Evolutionary conservation across 495 filamentous ascomycete genomes (phyloP), one percentile per base, ranked within the genome.

Genomic region (Daldinia vernicosa): DNA sequence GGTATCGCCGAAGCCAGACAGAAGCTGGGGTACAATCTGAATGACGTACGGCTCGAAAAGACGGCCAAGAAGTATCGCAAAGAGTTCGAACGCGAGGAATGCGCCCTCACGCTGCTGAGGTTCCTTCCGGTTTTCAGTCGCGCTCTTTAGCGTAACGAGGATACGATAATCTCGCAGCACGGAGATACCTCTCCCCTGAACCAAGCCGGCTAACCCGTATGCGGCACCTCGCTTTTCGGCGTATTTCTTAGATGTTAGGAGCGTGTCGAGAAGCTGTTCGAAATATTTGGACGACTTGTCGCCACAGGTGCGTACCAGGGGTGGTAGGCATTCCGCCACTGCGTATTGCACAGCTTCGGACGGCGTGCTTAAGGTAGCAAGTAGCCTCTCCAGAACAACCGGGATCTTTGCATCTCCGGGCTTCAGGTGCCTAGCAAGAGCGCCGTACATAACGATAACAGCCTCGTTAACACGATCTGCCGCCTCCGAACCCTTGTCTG

Each of bases 321-420:
- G 94, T 5, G 96, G 95, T 15, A 99, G 83, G 75, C 95, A 99
- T 67, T 93, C 92, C 6, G 95, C 93, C 14, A 98, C 93, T 24
- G 95, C 95, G 74, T 95, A 97, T 77, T 99, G 95, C 3, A 99
- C 95, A 8, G 91, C 91, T 77, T 99, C 95, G 3, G 95, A 98
- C n/a, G 95, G 95, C 8, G 95, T 98, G 74, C 90, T 92, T 28
- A 99, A 84, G 6, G 96, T 96, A 24, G 86, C 88, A 35, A 98
- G 86, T 17, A 99, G 83, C 62, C 93, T 88, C 66, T 93, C 89
- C 32, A 98, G 88, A 53, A 98, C 95, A 11, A 90, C 88, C 7
- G 92, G 92, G 45, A 98, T 85, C 63, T 95, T 92, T 58, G 87
- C 80, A 76, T 99, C 95, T 6, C 93, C 92, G 2, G 89, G 81